Evolutionary conservation across 345 rosid genomes (phyloP).

Genomic region (Salix arbutifolia): DNA sequence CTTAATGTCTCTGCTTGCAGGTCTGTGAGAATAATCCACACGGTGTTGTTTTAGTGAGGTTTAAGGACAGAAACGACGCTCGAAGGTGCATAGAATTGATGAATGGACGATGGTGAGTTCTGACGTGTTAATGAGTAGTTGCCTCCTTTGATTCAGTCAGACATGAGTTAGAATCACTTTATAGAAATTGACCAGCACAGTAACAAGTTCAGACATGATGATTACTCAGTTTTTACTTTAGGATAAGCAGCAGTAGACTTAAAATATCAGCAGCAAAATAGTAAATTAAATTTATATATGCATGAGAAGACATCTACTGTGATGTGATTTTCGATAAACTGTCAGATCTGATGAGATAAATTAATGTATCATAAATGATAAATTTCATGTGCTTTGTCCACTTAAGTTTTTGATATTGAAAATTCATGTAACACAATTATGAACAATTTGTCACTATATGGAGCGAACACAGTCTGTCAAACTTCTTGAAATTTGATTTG

Average conservation of each 20-base stretch:
- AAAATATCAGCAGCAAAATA: neutral
- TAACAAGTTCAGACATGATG: neutral
- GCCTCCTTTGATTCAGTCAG: neutral
- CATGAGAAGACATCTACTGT: neutral
- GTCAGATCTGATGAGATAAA: neutral
- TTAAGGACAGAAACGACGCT: conserved; percentile 83
- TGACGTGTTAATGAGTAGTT: neutral
- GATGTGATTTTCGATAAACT: neutral
- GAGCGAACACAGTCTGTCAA: neutral
- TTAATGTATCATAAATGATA: neutral
- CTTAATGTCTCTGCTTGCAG: conserved; percentile 29
- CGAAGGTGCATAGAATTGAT: conserved; percentile 83
- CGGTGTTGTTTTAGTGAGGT: conserved; percentile 84
- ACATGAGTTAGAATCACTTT: neutral
- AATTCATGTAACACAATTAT: neutral
- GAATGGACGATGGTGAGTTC: conserved; percentile 85
- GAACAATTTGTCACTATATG: neutral
- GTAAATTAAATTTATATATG: neutral
- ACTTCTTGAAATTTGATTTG: neutral
- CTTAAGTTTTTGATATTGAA: neutral
- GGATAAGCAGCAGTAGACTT: neutral
- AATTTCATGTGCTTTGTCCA: neutral
- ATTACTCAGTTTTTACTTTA: neutral
- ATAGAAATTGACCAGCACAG: neutral
- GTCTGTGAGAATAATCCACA: conserved; percentile 86